Conservation (phyloP, 345 rosid species). For the Ailanthus altissimus region DNA sequence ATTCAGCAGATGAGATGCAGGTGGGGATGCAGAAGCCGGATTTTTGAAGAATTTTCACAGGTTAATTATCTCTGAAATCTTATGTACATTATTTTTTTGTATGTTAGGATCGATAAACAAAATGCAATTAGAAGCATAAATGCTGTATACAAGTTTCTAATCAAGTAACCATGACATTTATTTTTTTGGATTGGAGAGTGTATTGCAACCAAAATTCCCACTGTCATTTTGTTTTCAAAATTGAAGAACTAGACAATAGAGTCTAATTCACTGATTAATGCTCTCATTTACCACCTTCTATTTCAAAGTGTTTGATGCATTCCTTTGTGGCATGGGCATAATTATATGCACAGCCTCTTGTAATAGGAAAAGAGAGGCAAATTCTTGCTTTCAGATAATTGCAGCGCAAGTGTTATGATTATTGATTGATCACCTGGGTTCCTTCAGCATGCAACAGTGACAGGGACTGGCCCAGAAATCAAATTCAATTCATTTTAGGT, state of each 20-base stretch:
- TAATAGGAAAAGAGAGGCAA: not conserved
- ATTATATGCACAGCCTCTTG: not conserved
- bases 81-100: slow-evolving; percentile 15
- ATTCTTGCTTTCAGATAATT: not conserved
- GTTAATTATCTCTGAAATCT: slow-evolving; percentile 15
- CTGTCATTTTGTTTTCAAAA: not conserved
- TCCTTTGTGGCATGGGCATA: not conserved
- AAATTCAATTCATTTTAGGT: no score
- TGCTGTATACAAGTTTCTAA: not conserved
- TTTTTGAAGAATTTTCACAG: slow-evolving; percentile 34
- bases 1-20: slow-evolving; percentile 39
- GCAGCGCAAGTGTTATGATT: not conserved
- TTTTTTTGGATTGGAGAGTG: not conserved
- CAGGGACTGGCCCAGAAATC: no score
- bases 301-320: not conserved
- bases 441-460: not conserved
- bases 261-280: not conserved
- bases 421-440: not conserved
- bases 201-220: not conserved
- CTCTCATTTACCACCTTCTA: not conserved
- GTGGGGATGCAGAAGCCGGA: slow-evolving; percentile 48
- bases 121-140: not conserved
- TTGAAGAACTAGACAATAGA: not conserved
- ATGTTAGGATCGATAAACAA: not conserved
- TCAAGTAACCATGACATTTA: not conserved